These are phyloP conservation scores for Prillingera fragicola DNA, from an alignment of 1,284 basidiomycete genomes.

Conservation along the genomic window DNA sequence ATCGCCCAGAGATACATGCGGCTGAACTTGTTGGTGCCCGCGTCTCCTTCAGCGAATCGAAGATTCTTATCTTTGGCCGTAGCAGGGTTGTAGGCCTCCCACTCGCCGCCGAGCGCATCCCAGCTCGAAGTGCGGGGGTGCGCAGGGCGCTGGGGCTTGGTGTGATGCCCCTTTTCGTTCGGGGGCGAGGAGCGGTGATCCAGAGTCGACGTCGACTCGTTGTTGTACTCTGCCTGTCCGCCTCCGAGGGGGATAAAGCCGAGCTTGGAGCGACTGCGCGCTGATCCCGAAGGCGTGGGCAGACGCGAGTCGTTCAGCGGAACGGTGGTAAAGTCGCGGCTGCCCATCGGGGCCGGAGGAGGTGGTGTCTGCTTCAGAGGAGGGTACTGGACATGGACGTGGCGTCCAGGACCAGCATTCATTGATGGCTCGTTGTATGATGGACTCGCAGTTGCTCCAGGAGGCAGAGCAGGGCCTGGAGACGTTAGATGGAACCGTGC, in stretches of 20 bases:
- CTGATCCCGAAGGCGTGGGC: neutral
- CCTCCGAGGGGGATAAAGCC: slow-evolving; percentile 12
- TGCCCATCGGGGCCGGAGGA: neutral
- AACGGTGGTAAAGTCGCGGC: slow-evolving; percentile 30
- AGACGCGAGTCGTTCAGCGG: slow-evolving; percentile 36
- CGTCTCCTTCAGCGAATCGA: slow-evolving; percentile 48
- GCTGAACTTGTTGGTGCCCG: slow-evolving; percentile 41
- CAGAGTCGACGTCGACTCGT: slow-evolving; percentile 2
- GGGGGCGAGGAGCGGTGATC: slow-evolving; percentile 23
- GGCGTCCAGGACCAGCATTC: neutral
- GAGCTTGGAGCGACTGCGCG: slow-evolving; percentile 6
- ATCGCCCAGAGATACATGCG: slow-evolving; percentile 66
- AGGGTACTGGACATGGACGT: slow-evolving; percentile 33
- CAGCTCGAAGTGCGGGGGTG: slow-evolving; percentile 14
- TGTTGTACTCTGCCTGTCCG: slow-evolving; percentile 8
- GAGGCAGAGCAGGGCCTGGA: neutral
- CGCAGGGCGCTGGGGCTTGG: slow-evolving; percentile 4
- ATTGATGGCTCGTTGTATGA: neutral
- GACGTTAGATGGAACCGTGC: no score
- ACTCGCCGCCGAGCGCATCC: slow-evolving; percentile 40
- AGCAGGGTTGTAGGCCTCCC: slow-evolving; percentile 46
- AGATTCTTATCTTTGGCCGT: slow-evolving; percentile 41
- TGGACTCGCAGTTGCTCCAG: slow-evolving; percentile 1
- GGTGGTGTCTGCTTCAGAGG: slow-evolving; percentile 25
- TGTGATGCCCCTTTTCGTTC: slow-evolving; percentile 23